Evolutionary conservation across 805 yeast species (phyloP).

Genomic region (Candida montana): DNA sequence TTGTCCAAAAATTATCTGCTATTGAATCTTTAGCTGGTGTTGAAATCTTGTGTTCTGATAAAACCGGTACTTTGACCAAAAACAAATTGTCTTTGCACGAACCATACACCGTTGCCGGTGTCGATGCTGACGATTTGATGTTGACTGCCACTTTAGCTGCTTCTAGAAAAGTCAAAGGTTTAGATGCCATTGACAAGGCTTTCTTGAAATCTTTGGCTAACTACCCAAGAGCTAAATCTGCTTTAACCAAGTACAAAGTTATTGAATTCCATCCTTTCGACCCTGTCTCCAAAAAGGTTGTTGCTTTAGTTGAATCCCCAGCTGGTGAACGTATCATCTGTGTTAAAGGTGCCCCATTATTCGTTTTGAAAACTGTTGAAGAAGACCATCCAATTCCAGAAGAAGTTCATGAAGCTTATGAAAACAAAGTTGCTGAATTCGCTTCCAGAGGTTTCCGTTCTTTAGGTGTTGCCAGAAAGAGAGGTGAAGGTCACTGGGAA

Average conservation of each 20-base stretch:
- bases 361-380: constrained; percentile 93
- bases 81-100: constrained; percentile 93
- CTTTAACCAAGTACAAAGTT: constrained; percentile 90
- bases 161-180: constrained; percentile 96
- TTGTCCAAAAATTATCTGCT: constrained; percentile 94
- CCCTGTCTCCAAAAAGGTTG: constrained; percentile 95
- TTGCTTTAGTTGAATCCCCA: constrained; percentile 92
- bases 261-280: constrained; percentile 95
- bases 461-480: constrained; percentile 97
- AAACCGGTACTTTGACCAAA: constrained; percentile 97
- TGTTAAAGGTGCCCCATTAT: constrained; percentile 98
- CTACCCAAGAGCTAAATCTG: constrained; percentile 91
- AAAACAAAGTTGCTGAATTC: constrained; percentile 95
- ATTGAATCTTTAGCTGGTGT: constrained; percentile 97
- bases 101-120: constrained; percentile 98
- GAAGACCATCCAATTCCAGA: constrained; percentile 96
- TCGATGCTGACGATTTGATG: constrained; percentile 92
- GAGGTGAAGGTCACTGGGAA: constrained; percentile 98
- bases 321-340: constrained; percentile 92
- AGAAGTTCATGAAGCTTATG: constrained; percentile 89
- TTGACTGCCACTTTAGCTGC: constrained; percentile 97
- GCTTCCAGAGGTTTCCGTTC: constrained; percentile 99
- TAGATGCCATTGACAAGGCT: constrained; percentile 96
- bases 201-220: constrained; percentile 83
- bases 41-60: constrained; percentile 95